These are phyloP conservation scores for Ophiostoma perfectum DNA, from an alignment of 2,329 filamentous ascomycete genomes.

Conservation along the genomic window DNA sequence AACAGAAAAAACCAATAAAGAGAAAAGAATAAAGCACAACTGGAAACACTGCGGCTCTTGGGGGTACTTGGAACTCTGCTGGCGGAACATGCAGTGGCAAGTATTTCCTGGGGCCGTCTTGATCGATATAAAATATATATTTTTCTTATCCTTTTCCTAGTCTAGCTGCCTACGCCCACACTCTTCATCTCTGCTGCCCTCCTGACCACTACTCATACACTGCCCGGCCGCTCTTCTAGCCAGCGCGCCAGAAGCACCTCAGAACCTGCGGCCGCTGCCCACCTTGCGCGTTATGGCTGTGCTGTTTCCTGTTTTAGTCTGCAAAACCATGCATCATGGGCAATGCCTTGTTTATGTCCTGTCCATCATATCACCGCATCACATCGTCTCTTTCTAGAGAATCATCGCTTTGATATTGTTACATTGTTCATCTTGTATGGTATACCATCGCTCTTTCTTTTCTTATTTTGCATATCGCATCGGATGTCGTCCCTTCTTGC, in stretches of 20 bases:
- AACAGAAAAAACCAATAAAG: not conserved
- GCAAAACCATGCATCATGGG: not conserved
- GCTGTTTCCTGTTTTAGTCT: not conserved
- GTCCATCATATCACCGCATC: too few relatives aligned
- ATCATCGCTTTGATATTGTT: not conserved
- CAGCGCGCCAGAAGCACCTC: conserved; percentile 15
- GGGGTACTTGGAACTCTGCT: not conserved
- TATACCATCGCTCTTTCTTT: not conserved
- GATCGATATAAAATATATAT: not conserved
- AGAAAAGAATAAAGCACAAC: too few relatives aligned
- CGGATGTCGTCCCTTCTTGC: not conserved
- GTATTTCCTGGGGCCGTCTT: conserved; percentile 12
- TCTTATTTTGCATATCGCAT: not conserved
- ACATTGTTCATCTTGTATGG: not conserved
- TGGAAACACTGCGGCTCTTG: not conserved
- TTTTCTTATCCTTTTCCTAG: not conserved
- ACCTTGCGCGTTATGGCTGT: not conserved
- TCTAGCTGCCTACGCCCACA: not conserved
- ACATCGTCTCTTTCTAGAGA: too few relatives aligned
- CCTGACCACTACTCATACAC: not conserved
- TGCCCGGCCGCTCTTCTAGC: not conserved
- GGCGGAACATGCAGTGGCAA: not conserved
- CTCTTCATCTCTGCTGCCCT: not conserved
- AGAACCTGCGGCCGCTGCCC: conserved; percentile 11
- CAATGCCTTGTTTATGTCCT: not conserved